Percentiles rank a stretch among this genome's conserved stretches.
phyloP scores from a whole-genome alignment of 1,284 basidiomycete genomes.

The Mixia osmundae region DNA sequence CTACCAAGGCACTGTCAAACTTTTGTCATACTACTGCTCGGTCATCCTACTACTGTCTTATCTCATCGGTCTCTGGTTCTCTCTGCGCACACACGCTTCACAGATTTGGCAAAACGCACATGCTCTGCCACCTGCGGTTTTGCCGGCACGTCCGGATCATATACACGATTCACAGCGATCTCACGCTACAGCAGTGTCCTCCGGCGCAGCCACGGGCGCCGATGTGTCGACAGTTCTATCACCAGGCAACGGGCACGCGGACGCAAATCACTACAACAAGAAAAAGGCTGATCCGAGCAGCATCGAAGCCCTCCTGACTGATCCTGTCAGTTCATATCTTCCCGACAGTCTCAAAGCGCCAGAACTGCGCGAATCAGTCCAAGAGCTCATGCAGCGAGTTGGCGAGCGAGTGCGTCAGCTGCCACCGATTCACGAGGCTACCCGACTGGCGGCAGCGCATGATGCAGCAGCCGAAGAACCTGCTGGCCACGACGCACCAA shows the following conservation, averaged over 20 bases:
- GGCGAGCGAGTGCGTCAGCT: too few species aligned
- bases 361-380: too few species aligned
- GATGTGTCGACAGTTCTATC: background rate
- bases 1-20: conserved; percentile 85
- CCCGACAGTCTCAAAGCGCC: too few species aligned
- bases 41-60: conserved; percentile 78
- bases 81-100: conserved; percentile 84
- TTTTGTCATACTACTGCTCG: conserved; percentile 84
- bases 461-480: conserved; percentile 29
- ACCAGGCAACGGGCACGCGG: conserved; percentile 3
- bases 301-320: too few species aligned
- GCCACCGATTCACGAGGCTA: too few species aligned
- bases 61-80: conserved; percentile 94
- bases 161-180: too few species aligned
- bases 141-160: too few species aligned
- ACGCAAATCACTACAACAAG: too few species aligned
- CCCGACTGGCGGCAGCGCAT: background rate
- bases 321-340: too few species aligned
- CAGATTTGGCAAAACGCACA: conserved; percentile 99
- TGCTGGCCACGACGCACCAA: conserved; percentile 82
- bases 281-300: too few species aligned
- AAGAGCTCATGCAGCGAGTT: too few species aligned
- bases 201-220: background rate
- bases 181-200: background rate
- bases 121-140: conserved; percentile 18